Evolutionary conservation across 2,329 filamentous ascomycete genomes (phyloP).

Genomic region (Monilinia laxa): DNA sequence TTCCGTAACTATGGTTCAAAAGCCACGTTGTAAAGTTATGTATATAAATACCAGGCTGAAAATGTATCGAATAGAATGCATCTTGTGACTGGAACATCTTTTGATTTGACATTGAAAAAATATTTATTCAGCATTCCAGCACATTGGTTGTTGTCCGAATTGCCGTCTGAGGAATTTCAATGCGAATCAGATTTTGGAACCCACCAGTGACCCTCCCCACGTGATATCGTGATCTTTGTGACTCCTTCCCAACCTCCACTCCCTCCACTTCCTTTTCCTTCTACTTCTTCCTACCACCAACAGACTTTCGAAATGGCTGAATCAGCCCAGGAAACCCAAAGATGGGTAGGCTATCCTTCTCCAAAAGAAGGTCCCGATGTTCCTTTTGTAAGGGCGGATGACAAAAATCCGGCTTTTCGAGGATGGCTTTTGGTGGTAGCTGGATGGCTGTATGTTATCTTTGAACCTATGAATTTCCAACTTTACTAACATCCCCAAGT

Average conservation of each 20-base stretch:
- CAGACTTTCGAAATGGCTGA: slow-evolving; percentile 6
- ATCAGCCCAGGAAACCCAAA: background rate
- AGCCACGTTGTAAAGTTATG: background rate
- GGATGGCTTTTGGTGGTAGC: slow-evolving; percentile 63
- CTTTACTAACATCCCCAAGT: slow-evolving; percentile 36
- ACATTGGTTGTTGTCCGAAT: background rate
- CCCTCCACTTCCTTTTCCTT: slow-evolving; percentile 12
- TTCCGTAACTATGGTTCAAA: background rate
- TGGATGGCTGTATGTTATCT: slow-evolving; percentile 55
- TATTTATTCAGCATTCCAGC: background rate
- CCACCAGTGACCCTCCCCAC: no score
- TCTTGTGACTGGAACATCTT: background rate
- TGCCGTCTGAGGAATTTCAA: background rate
- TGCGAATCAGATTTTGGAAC: background rate
- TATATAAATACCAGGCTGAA: background rate
- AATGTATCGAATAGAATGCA: background rate
- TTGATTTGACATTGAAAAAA: background rate
- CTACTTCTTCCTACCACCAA: background rate
- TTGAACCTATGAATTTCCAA: background rate
- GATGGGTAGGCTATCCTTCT: slow-evolving; percentile 33
- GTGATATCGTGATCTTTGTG: background rate
- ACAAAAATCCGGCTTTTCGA: slow-evolving; percentile 68
- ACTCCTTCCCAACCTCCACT: slow-evolving; percentile 5
- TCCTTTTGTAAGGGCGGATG: slow-evolving; percentile 49
- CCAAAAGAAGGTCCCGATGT: slow-evolving; percentile 36